Base-by-base conservation (phyloP, 2,329 filamentous ascomycete species). In the Biscogniauxia sp. region DNA sequence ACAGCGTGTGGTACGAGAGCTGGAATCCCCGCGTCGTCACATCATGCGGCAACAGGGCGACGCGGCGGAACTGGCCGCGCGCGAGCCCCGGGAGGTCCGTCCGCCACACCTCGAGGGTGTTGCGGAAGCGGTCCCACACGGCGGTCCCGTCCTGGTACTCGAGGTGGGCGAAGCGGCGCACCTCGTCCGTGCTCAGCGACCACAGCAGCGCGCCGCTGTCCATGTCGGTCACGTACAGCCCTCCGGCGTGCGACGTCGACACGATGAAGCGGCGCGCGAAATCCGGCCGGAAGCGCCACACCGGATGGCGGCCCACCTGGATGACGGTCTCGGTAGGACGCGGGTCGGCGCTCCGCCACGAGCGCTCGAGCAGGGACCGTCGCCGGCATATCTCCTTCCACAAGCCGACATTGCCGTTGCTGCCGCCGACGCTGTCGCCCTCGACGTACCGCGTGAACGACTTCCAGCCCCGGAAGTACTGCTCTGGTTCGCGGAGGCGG, bases 81-180 rank as follows among this genome's bases (percentile, higher is more conserved):
- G 62, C 53, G 13, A 70, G 61, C 11, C 69, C 75, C 20, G 75
- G 73, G 20, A 71, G 45, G 20, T 74, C 76, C 0, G 75, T 71
- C 58, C 75, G 72, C 79, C 79, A 81, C 2, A 81, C 76, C 62
- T 81, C 79, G 1, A 81, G 63, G 1, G 76, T 73, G 66, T 80
- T 74, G 2, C 77, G 77, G 51, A 76, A 74, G 0, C 77, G 71
- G 64, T 81, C 79, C 67, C 77, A 81, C 2, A 78, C 77, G 1
- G 75, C 77, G 54, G 74, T 77, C 11, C 78, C 79, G 66, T 79
- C 75, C 59, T 80, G 73, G 57, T 81, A 81, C 57, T 81, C 79
- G 11, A 81, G 66, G 67, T 80, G 79, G 1, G 79, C 79, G 58
- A 76, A 79, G 4, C 75, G 73, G 13, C 77, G 72, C 32, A 80